Percentiles rank a stretch among this genome's conserved stretches.
Conservation (phyloP, 208 protist species). For the Trypanosoma lewisi region DNA sequence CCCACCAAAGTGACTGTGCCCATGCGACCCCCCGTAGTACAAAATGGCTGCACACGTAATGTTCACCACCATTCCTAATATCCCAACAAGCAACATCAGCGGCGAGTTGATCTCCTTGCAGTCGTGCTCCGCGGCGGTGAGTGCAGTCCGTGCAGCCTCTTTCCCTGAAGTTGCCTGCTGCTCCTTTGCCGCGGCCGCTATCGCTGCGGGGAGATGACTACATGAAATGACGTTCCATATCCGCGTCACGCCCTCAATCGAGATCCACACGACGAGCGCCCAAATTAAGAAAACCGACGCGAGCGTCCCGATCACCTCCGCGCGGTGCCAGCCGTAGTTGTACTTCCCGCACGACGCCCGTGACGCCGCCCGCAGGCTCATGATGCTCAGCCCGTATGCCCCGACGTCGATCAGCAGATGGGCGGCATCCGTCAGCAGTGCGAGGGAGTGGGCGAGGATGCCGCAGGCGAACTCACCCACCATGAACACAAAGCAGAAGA, state of each 20-base stretch:
- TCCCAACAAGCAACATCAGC: conserved; percentile 80
- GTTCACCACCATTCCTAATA: conserved; percentile 86
- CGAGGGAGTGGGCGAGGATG: conserved; percentile 80
- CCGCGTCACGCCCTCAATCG: conserved; percentile 73
- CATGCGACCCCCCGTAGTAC: conserved; percentile 81
- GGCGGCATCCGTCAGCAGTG: conserved; percentile 88
- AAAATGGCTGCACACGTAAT: conserved; percentile 79
- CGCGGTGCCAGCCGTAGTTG: conserved; percentile 89
- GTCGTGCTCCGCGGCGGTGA: conserved; percentile 1
- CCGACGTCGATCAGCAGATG: conserved; percentile 90
- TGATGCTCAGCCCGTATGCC: conserved; percentile 80
- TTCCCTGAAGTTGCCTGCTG: background rate
- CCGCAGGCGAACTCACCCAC: conserved; percentile 77
- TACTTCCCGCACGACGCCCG: conserved; percentile 62
- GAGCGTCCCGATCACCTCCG: conserved; percentile 90
- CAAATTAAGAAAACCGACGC: conserved; percentile 90
- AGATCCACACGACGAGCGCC: conserved; percentile 77
- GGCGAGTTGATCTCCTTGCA: conserved; percentile 57
- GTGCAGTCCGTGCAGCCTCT: background rate
- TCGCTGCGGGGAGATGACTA: conserved; percentile 40
- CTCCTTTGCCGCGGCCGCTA: background rate
- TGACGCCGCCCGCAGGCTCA: conserved; percentile 68
- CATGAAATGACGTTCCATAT: conserved; percentile 61
- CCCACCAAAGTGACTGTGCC: conserved; percentile 43
- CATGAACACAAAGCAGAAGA: conserved; percentile 88